Evolutionary conservation across 305 asterid species (phyloP).

Genomic region (Solanum hybrid): DNA sequence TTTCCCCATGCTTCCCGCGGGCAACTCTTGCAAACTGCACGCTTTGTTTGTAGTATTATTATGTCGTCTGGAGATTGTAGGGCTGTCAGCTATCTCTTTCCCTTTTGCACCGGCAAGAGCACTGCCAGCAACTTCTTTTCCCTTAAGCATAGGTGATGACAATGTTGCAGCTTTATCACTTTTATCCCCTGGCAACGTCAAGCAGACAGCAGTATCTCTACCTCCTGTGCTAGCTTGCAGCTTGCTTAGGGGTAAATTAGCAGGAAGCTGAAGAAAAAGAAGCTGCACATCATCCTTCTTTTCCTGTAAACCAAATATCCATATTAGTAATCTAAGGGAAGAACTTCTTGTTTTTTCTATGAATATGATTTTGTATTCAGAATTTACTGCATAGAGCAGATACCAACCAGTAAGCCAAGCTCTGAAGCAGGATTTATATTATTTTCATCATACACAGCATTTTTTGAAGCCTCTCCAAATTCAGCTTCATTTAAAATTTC

Average conservation of each 20-base stretch:
- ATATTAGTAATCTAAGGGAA: not conserved
- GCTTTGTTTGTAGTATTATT: conserved; percentile 1
- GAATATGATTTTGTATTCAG: not conserved
- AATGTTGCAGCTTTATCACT: not conserved
- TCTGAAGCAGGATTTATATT: conserved; percentile 30
- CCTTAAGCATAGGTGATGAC: conserved; percentile 15
- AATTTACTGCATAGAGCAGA: conserved; percentile 14
- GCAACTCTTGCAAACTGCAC: conserved; percentile 34
- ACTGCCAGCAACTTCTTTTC: conserved; percentile 20
- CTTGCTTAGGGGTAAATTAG: conserved; percentile 29
- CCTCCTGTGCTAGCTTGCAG: not conserved
- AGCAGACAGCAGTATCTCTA: conserved; percentile 9
- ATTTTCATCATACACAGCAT: conserved; percentile 39
- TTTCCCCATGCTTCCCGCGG: conserved; percentile 60
- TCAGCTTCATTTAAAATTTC: conserved; percentile 52
- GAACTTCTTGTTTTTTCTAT: not conserved
- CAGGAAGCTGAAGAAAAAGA: conserved; percentile 46
- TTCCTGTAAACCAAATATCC: conserved; percentile 27
- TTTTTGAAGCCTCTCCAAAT: conserved; percentile 32
- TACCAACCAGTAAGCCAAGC: conserved; percentile 77
- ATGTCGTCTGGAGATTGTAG: not conserved
- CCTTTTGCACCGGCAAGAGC: conserved; percentile 19
- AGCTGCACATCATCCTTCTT: conserved; percentile 19
- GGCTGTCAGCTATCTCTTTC: conserved; percentile 22
- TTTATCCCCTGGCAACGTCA: not conserved